These are phyloP conservation scores for Aspergillus sergii DNA, from an alignment of 2,329 filamentous ascomycete species.

Conservation along the genomic window DNA sequence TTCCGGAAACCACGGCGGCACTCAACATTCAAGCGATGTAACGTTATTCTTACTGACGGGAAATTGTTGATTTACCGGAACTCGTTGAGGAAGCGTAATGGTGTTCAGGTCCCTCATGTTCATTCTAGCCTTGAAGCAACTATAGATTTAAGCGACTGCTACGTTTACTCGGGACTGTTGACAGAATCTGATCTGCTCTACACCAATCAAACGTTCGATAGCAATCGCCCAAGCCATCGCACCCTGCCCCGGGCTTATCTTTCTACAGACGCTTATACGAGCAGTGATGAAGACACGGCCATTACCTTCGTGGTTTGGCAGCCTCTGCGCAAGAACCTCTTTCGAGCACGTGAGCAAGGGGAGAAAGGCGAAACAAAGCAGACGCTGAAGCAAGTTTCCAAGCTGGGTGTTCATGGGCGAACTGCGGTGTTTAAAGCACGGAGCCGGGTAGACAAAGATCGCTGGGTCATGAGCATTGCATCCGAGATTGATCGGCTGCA, in stretches of 20 bases:
- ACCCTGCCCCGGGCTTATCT: constrained; percentile 63
- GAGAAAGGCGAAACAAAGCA: constrained; percentile 46
- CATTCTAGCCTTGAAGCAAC: constrained; percentile 63
- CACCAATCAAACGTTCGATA: constrained; percentile 65
- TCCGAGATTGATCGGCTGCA: constrained; percentile 67
- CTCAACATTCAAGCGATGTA: constrained; percentile 62
- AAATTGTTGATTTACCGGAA: constrained; percentile 65
- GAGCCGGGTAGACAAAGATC: constrained; percentile 66
- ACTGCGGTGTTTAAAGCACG: constrained; percentile 68
- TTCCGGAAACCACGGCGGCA: constrained; percentile 67
- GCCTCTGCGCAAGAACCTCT: constrained; percentile 59
- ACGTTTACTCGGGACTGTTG: constrained; percentile 66
- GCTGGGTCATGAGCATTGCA: constrained; percentile 67
- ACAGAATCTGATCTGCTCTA: constrained; percentile 66
- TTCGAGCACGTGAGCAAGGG: constrained; percentile 48
- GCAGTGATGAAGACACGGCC: constrained; percentile 66
- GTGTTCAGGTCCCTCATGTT: constrained; percentile 60
- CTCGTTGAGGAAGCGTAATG: constrained; percentile 57
- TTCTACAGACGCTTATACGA: constrained; percentile 61
- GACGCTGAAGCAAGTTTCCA: constrained; percentile 60
- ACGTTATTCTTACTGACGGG: constrained; percentile 63
- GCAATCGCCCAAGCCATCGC: constrained; percentile 61
- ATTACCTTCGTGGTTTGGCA: constrained; percentile 70
- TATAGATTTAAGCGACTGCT: constrained; percentile 64
- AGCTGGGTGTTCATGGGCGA: constrained; percentile 62